Evolutionary conservation across 2,329 filamentous ascomycete species (phyloP), one percentile per base, ranked within the genome.

Genomic region (Zymoseptoria brevis): DNA sequence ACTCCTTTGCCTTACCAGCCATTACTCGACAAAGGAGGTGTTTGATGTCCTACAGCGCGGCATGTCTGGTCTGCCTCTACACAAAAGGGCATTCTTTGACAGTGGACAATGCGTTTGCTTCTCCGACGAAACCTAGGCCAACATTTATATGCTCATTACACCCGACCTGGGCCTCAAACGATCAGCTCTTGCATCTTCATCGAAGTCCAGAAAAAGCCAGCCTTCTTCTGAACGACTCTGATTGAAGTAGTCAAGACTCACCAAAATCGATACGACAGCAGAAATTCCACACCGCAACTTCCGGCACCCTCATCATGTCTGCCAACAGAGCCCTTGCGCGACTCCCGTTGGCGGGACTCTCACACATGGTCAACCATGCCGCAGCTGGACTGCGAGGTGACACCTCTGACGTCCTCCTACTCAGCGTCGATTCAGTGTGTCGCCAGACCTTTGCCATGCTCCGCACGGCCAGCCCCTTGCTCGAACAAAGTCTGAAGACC

Each of bases 311-410:
- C 50, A 30, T 9, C 26, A 53, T 53, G 55, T 22, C 48, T 19
- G 35, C 26, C 26, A 24, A 57, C 21, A 19, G 22, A 8, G 19
- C 48, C 30, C 41, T 57, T 1, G 51, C 51, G 13, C 19, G 11
- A 30, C 13, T 48, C 21, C 35, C 29, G 3, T 13, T 53, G 9
- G n/a, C 35, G 21, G 51, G 30, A 5, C 45, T 62, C 22, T 55
- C 57, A 4, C 24, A 21, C 11, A 49, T 30, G 51, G 26, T 62
- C 19, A 45, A 53, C 45, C 53, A 55, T 6, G 29, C 57, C 29
- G 60, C 60, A 50, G 58, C 60, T 5, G 60, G 57, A 19, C 57
- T 62, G 7, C 60, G 57, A 26, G 51, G 51, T 19, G 35, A 30
- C 8, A 26, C 41, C 11, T 29, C 55, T 19, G 57, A 60, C 26